Conservation (phyloP, 805 yeast genomes). For the Debaryomyces castellii region DNA sequence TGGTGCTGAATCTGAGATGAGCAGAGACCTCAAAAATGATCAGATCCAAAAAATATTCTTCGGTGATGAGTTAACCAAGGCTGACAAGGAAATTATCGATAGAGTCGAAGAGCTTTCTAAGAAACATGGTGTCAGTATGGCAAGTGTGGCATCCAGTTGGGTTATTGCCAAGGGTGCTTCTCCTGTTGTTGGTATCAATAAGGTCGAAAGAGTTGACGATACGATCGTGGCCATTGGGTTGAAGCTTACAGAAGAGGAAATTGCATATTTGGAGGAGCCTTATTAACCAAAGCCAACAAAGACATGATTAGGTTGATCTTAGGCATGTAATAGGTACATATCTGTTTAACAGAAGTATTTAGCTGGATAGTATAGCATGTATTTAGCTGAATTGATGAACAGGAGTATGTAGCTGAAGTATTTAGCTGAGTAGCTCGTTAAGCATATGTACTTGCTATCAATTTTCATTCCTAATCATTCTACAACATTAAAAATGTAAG, state of each 20-base stretch:
- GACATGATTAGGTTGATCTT: too few species aligned
- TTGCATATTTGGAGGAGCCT: conserved; percentile 37
- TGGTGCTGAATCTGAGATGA: conserved; percentile 7
- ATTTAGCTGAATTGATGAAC: too few species aligned
- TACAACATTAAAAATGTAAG: too few species aligned
- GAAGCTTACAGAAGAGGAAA: conserved; percentile 30
- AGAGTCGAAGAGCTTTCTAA: conserved; percentile 12
- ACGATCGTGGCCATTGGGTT: conserved; percentile 3
- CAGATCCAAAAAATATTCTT: conserved; percentile 10
- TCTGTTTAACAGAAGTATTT: too few species aligned
- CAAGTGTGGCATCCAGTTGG: conserved; percentile 13
- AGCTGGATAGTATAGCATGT: too few species aligned
- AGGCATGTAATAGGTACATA: too few species aligned
- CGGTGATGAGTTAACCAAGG: conserved; percentile 3
- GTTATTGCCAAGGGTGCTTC: background rate
- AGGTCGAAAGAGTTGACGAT: conserved; percentile 19
- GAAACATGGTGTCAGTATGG: conserved; percentile 10
- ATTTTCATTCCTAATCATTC: too few species aligned
- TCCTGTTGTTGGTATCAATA: conserved; percentile 19
- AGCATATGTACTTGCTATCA: too few species aligned
- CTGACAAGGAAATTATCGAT: conserved; percentile 8
- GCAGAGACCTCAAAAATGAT: conserved; percentile 10
- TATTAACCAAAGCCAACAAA: conserved; percentile 18
- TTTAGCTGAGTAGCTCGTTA: too few species aligned
- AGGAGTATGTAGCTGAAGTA: too few species aligned